Evolutionary conservation across 169 alveolate species (phyloP), one percentile per base, ranked within the genome.

Genomic region (Theileria sp.): DNA sequence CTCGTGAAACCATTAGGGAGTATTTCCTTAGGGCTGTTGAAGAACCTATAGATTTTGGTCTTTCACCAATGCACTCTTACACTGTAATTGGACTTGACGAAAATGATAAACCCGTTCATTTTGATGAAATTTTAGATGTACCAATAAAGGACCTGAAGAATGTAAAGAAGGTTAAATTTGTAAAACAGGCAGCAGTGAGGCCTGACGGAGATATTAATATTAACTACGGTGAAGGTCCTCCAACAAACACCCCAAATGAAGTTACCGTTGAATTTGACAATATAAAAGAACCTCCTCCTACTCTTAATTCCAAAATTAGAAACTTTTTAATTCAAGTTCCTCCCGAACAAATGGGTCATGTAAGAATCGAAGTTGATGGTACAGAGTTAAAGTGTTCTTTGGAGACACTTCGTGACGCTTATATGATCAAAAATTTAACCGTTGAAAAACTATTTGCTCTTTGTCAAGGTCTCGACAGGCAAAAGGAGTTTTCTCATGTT

Each of bases 41-140:
- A 19, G 87, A 77, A 61, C 91, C 91, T 12, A 38, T 69, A n/a
- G 91, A 71, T 51, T 85, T 67, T 62, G 91, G 91, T 17, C 79
- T 85, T 3, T 78, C 87, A 8, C 91, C 91, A 13, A 13, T 78
- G 44, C 87, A 85, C 38, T 75, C 88, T 23, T 85, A 85, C 81
- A 21, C 26, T 44, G 84, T 85, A 17, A 79, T 38, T 13, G 79
- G 91, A 15, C 3, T 78, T 9, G 77, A 85, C 50, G 91, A 77
- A 12, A 77, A 79, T 21, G 89, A 86, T 19, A 74, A 77, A 21
- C 75, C 69, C 15, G 50, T 83, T 19, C 86, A 76, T 58, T 67
- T 83, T 26, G 73, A 66, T 10, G 51, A 61, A 30, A 61, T 83
- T n/a, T 73, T 83, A 49, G 89, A 83, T 25, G 67, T 23, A 12